These are phyloP conservation scores for Elongisporangium prolatum DNA, from an alignment of 352 stramenopile species.

Conservation along the genomic window DNA sequence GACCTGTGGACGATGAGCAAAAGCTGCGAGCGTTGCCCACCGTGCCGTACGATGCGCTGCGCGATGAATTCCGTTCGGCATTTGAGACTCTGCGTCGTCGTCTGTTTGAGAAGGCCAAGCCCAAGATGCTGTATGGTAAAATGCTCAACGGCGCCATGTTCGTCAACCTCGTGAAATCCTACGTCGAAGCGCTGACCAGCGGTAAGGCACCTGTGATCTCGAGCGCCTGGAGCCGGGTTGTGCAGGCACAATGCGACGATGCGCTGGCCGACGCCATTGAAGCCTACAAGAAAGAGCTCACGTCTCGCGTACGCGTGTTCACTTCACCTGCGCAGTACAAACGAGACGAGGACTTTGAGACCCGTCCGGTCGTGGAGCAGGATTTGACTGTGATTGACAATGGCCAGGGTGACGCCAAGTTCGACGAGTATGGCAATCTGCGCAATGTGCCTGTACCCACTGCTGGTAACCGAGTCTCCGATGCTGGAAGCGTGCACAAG, in stretches of 20 bases:
- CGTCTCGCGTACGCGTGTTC: constrained; percentile 42
- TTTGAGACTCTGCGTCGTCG: constrained; percentile 66
- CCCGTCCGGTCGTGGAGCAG: constrained; percentile 7
- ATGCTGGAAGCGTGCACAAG: constrained; percentile 2
- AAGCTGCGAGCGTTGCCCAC: constrained; percentile 67
- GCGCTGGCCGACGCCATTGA: constrained; percentile 69
- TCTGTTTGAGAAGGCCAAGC: constrained; percentile 74
- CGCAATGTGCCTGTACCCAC: constrained; percentile 28
- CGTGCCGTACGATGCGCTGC: constrained; percentile 68
- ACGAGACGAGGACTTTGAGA: constrained; percentile 40
- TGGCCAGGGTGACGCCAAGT: constrained; percentile 60
- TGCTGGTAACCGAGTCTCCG: not conserved
- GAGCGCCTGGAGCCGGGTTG: constrained; percentile 85
- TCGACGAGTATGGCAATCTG: constrained; percentile 75
- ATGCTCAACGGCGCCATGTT: constrained; percentile 85
- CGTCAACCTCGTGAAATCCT: constrained; percentile 72
- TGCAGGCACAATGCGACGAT: constrained; percentile 81
- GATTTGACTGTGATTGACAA: constrained; percentile 37
- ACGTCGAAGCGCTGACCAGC: constrained; percentile 86
- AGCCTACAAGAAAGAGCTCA: constrained; percentile 73
- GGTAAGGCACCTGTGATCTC: constrained; percentile 85
- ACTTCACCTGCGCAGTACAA: constrained; percentile 55
- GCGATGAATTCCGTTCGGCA: constrained; percentile 73
- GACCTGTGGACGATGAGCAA: constrained; percentile 82
- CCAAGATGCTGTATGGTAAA: constrained; percentile 86